Evolutionary conservation across 306 rosid species (phyloP), one percentile per base, ranked within the genome.

Genomic region (Medicago lupulina): DNA sequence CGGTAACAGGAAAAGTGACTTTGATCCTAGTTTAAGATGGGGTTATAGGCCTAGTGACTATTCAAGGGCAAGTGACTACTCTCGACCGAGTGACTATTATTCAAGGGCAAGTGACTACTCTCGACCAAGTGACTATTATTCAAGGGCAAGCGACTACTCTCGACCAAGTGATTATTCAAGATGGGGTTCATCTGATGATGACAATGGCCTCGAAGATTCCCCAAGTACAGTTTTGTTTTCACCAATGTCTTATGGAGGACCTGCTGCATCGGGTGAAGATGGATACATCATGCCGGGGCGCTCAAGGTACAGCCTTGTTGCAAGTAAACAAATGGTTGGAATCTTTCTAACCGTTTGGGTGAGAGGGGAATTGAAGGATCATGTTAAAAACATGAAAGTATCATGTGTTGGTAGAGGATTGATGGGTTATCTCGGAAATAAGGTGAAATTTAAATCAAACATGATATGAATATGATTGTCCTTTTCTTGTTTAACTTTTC

Each of bases 321-420:
- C 97, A 74, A 96, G 99, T 75, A 96, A 96, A 86, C 99, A 96
- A 83, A 96, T 96, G 99, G 99, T 96, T 43, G 98, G 99, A 67
- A 89, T 96, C 85, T 96, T 88, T 83, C 99, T 96, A 62, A 96
- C 97, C 34, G 70, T 96, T 53, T 96, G 99, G 99, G 99, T 96
- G 60, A 89, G 88, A 83, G 85, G 97, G 84, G 99, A 96, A 66
- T 77, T 92, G 82, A 89, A 93, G 81, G 99, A 92, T 72, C 91
- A 89, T 76, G 94, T 96, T 58, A 74, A 76, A 12, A 92, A 90
- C 87, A 90, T 96, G 98, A 96, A 96, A 79, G 92, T 92, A 14
- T 96, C 99, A 4, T 92, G 94, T 65, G 94, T 96, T 61, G 99
- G 99, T 50, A 89, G 99, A 88, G 99, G 99, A 81, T 78, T 96